Percentiles rank a stretch among this genome's conserved stretches.
Conservation (phyloP, 148 eudicot species). For the Rhododendron griersonianum region DNA sequence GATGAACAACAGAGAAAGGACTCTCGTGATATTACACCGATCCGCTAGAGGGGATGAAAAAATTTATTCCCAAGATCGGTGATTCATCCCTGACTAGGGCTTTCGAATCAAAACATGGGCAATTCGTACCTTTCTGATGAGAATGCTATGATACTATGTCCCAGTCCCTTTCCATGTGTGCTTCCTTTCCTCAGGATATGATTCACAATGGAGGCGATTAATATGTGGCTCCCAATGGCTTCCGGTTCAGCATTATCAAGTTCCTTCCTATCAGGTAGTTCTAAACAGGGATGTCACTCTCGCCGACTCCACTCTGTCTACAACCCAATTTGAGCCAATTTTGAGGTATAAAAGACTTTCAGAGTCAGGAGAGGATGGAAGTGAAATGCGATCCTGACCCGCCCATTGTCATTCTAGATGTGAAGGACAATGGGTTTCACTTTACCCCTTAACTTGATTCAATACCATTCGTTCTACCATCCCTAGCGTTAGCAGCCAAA, state of each 20-base stretch:
- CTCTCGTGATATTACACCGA: neutral
- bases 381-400: neutral
- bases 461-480: neutral
- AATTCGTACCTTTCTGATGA: neutral
- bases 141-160: neutral
- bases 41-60: neutral
- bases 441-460: neutral
- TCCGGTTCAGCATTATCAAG: neutral
- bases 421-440: neutral
- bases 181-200: neutral
- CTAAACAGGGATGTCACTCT: neutral
- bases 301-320: neutral
- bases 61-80: neutral
- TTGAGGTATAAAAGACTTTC: no score
- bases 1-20: neutral
- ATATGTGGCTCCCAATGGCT: neutral
- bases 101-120: no score
- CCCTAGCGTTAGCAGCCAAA: neutral
- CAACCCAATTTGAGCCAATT: no score
- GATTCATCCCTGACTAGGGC: neutral
- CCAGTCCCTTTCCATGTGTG: neutral
- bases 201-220: neutral
- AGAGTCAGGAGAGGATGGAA: neutral
- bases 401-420: neutral
- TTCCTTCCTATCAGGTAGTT: neutral